phyloP scores from a whole-genome alignment of 805 yeast species.

The Saccharomycopsis javanensis region DNA sequence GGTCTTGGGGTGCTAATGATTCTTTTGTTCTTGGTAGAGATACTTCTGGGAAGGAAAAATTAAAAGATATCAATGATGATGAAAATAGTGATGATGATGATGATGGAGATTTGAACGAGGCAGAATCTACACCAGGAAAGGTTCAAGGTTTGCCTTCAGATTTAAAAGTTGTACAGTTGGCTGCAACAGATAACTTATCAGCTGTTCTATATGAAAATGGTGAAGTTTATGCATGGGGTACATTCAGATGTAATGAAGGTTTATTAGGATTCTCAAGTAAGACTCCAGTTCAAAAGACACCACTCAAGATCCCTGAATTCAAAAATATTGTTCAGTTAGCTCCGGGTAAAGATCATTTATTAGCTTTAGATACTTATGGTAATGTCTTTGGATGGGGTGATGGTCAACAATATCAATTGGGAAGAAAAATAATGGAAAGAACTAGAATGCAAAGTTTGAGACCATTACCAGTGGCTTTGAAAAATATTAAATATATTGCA shows the following conservation, averaged over 20 bases:
- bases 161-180: slow-evolving; percentile 58
- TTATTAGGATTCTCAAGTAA: slow-evolving; percentile 69
- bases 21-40: slow-evolving; percentile 86
- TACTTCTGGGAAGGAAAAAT: slow-evolving; percentile 55
- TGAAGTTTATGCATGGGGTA: slow-evolving; percentile 95
- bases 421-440: slow-evolving; percentile 74
- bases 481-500: slow-evolving; percentile 68
- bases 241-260: slow-evolving; percentile 91
- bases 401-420: slow-evolving; percentile 88
- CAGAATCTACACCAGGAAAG: slow-evolving; percentile 78
- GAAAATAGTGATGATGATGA: slow-evolving; percentile 48
- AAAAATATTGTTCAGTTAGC: slow-evolving; percentile 73
- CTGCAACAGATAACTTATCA: slow-evolving; percentile 88
- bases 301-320: slow-evolving; percentile 51
- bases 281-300: slow-evolving; percentile 53
- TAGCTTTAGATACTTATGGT: slow-evolving; percentile 78
- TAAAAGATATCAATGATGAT: slow-evolving; percentile 59
- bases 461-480: slow-evolving; percentile 77
- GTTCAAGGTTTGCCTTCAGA: slow-evolving; percentile 57
- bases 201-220: slow-evolving; percentile 74
- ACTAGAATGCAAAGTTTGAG: slow-evolving; percentile 63
- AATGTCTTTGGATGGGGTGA: slow-evolving; percentile 95
- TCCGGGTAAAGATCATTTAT: slow-evolving; percentile 85
- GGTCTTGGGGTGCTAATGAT: slow-evolving; percentile 99
- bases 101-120: slow-evolving; percentile 72